A percentile compares a stretch with the other conserved stretches of the same genome.
Evolutionary conservation across 805 yeast genomes (phyloP).

Genomic region (Nakazawaea siamensis): DNA sequence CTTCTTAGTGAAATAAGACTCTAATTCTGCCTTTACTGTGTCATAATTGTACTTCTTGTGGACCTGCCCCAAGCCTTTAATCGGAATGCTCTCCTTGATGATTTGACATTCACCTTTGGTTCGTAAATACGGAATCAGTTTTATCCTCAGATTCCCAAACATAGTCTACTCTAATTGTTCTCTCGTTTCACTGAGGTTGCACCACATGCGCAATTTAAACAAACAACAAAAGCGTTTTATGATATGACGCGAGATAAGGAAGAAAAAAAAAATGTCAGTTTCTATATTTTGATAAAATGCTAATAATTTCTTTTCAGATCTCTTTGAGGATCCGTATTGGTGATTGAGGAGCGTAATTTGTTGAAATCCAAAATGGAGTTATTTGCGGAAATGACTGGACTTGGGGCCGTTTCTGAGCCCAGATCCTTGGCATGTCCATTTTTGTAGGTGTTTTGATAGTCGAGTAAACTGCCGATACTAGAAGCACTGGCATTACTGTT

Average conservation of each 20-base stretch:
- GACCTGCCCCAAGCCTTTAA: not conserved
- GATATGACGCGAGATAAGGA: too few relatives aligned
- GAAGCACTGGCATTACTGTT: slow-evolving; percentile 3
- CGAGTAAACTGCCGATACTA: slow-evolving; percentile 7
- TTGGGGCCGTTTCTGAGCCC: not conserved
- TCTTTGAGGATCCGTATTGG: not conserved
- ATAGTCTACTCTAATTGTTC: not conserved
- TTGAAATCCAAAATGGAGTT: slow-evolving; percentile 6
- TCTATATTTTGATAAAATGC: not conserved
- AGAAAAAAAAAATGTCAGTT: too few relatives aligned
- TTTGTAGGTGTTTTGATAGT: slow-evolving; percentile 5
- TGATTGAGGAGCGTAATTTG: slow-evolving; percentile 9
- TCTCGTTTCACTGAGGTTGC: too few relatives aligned
- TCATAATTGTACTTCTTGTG: not conserved
- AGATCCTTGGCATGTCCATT: not conserved
- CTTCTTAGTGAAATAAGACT: not conserved
- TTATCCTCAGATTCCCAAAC: not conserved
- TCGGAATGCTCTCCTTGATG: slow-evolving; percentile 2
- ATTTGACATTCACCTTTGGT: not conserved
- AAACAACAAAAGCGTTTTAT: too few relatives aligned
- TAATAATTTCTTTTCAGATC: slow-evolving; percentile 1
- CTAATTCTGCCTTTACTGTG: not conserved
- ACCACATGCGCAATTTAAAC: too few relatives aligned
- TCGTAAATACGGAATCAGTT: slow-evolving; percentile 1
- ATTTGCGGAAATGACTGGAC: not conserved